Evolutionary conservation across 306 rosid genomes (phyloP).

Genomic region (Castanospermum australe): DNA sequence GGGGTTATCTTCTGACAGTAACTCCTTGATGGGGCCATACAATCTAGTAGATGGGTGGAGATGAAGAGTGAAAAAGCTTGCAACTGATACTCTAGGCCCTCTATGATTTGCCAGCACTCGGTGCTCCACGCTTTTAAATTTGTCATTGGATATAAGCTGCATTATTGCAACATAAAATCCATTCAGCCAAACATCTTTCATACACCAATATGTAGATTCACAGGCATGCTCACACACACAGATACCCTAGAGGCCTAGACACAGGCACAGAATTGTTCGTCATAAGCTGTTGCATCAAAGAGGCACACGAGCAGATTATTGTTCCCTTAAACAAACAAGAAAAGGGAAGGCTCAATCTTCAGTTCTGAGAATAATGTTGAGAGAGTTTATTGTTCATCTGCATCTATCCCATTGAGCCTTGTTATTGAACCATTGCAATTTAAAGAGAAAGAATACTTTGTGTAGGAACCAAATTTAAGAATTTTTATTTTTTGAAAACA

Average conservation of each 20-base stretch:
- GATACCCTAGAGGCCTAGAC: neutral
- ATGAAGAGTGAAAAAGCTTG: constrained; percentile 36
- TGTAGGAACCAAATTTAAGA: too few relatives aligned
- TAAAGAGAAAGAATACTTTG: too few relatives aligned
- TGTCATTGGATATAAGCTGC: constrained; percentile 45
- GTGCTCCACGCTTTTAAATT: constrained; percentile 45
- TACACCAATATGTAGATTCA: neutral
- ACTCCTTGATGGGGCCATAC: constrained; percentile 44
- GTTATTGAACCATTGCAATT: neutral
- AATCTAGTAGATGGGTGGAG: neutral
- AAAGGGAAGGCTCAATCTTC: neutral
- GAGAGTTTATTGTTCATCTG: neutral
- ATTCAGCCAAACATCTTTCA: neutral
- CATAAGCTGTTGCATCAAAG: neutral
- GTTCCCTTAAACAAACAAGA: neutral
- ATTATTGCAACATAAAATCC: neutral
- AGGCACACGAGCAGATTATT: neutral
- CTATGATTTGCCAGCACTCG: constrained; percentile 32
- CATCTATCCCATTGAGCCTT: neutral
- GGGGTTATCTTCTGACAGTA: constrained; percentile 36
- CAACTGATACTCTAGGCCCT: constrained; percentile 45
- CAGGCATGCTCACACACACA: neutral
- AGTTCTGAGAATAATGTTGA: neutral
- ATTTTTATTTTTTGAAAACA: too few relatives aligned
- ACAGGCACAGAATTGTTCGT: neutral